phyloP scores from a whole-genome alignment of 805 yeast species.

The Cyberlindnera euphorbiiphila region DNA sequence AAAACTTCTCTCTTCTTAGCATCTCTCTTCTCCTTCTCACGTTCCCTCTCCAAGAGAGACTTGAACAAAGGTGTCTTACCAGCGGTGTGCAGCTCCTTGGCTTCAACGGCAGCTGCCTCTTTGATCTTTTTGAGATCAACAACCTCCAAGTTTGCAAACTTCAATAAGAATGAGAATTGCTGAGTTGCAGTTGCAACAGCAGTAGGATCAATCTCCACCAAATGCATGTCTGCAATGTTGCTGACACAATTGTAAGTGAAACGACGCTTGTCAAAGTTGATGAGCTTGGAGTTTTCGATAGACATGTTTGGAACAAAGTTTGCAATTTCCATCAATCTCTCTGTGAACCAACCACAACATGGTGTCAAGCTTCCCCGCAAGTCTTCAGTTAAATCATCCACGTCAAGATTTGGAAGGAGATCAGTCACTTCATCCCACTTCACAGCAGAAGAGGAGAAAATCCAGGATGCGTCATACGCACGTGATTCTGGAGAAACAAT shows the following conservation, averaged over 20 bases:
- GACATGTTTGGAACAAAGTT: slow-evolving; percentile 78
- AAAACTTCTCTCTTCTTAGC: slow-evolving; percentile 38
- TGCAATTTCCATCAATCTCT: slow-evolving; percentile 70
- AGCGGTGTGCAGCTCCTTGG: slow-evolving; percentile 33
- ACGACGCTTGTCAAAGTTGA: slow-evolving; percentile 84
- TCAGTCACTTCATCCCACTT: slow-evolving; percentile 31
- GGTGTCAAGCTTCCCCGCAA: slow-evolving; percentile 56
- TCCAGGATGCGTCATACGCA: slow-evolving; percentile 65
- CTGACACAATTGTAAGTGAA: slow-evolving; percentile 60
- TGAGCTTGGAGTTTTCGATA: slow-evolving; percentile 54
- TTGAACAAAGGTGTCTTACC: slow-evolving; percentile 41
- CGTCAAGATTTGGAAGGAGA: slow-evolving; percentile 34
- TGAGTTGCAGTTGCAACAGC: slow-evolving; percentile 29
- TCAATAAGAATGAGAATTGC: slow-evolving; percentile 51
- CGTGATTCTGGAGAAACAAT: slow-evolving; percentile 81
- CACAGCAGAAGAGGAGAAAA: slow-evolving; percentile 39
- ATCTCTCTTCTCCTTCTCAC: slow-evolving; percentile 51
- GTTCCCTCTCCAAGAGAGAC: slow-evolving; percentile 44
- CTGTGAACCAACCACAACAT: slow-evolving; percentile 89
- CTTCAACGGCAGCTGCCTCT: slow-evolving; percentile 43
- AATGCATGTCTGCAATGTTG: slow-evolving; percentile 43
- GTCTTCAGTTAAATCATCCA: slow-evolving; percentile 28
- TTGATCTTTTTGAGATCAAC: slow-evolving; percentile 34
- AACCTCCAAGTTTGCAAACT: slow-evolving; percentile 32
- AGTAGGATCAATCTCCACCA: slow-evolving; percentile 29